Conservation (phyloP, 495 filamentous ascomycete genomes). For the Neohortaea acidophila region DNA sequence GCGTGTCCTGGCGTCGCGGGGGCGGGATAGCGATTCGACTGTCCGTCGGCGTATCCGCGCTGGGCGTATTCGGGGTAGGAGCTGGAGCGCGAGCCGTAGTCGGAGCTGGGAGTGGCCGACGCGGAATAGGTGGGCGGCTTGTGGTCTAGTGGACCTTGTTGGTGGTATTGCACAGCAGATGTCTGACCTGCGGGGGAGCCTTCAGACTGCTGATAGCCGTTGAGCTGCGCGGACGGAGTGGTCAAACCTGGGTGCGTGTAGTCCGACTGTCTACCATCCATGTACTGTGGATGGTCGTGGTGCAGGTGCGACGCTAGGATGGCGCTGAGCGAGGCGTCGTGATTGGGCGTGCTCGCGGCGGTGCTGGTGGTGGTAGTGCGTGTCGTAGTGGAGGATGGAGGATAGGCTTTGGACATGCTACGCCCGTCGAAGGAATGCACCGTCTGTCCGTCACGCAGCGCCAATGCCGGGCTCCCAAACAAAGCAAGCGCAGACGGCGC, state of each 20-base stretch:
- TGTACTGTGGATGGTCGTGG: conserved; percentile 36
- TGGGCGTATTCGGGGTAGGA: conserved; percentile 64
- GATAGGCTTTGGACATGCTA: conserved; percentile 30
- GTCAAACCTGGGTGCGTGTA: conserved; percentile 98
- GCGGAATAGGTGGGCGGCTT: conserved; percentile 55
- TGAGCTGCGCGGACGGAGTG: conserved; percentile 57
- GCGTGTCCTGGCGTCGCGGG: conserved; percentile 56
- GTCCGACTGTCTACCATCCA: conserved; percentile 83
- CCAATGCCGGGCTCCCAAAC: conserved; percentile 14
- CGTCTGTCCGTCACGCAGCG: conserved; percentile 12
- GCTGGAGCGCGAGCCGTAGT: conserved; percentile 73
- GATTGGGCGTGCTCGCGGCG: conserved; percentile 18
- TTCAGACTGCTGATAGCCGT: conserved; percentile 65
- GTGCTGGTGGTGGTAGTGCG: too few species aligned
- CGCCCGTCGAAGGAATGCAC: conserved; percentile 11
- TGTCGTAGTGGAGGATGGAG: too few species aligned
- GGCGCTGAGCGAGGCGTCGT: conserved; percentile 21
- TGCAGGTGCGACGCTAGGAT: conserved; percentile 22
- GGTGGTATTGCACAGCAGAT: conserved; percentile 67
- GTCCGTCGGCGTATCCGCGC: conserved; percentile 29
- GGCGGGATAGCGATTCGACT: conserved; percentile 50
- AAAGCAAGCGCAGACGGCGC: conserved; percentile 13
- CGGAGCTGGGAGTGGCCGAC: conserved; percentile 72
- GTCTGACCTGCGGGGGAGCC: conserved; percentile 67
- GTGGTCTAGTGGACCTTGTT: conserved; percentile 46